Evolutionary conservation across 257 asterid species (phyloP).

Genomic region (Cruciata laevipes): DNA sequence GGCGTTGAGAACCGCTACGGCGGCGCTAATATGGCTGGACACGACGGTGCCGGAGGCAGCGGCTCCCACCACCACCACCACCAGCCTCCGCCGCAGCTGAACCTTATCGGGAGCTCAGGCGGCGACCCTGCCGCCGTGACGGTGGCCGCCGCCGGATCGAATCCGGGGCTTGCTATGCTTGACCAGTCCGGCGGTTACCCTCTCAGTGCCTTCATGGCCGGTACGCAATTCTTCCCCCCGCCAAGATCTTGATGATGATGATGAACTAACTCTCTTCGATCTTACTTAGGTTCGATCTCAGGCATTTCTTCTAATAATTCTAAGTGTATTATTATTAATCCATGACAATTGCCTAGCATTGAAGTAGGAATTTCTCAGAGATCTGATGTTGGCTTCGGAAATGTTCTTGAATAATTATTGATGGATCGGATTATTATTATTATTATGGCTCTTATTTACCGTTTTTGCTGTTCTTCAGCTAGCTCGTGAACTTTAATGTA

Average conservation of each 20-base stretch:
- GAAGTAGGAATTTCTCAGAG: not conserved
- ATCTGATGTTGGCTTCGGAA: slow-evolving; percentile 23
- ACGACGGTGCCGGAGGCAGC: slow-evolving; percentile 32
- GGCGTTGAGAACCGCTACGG: slow-evolving; percentile 44
- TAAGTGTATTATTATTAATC: slow-evolving; percentile 9
- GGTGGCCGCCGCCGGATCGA: slow-evolving; percentile 15
- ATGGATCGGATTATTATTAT: not conserved
- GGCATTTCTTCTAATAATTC: not conserved
- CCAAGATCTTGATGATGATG: slow-evolving; percentile 40
- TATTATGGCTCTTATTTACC: not conserved
- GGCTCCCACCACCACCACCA: slow-evolving; percentile 14
- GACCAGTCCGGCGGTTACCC: slow-evolving; percentile 56
- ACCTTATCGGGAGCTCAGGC: slow-evolving; percentile 21
- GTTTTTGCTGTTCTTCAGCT: not conserved
- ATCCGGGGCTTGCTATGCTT: slow-evolving; percentile 31
- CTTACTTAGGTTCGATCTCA: not conserved
- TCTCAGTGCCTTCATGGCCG: slow-evolving; percentile 54
- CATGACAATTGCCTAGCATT: slow-evolving; percentile 7
- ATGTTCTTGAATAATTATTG: slow-evolving; percentile 1
- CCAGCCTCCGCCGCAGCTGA: slow-evolving; percentile 17
- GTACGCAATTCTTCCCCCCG: slow-evolving; percentile 87
- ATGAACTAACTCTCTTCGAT: not conserved
- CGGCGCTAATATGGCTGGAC: slow-evolving; percentile 23
- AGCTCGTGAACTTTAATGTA: not conserved
- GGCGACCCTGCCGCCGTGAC: slow-evolving; percentile 19